Conservation (phyloP, 164 flowering plant species). For the grape (Vitis vinifera) region DNA sequence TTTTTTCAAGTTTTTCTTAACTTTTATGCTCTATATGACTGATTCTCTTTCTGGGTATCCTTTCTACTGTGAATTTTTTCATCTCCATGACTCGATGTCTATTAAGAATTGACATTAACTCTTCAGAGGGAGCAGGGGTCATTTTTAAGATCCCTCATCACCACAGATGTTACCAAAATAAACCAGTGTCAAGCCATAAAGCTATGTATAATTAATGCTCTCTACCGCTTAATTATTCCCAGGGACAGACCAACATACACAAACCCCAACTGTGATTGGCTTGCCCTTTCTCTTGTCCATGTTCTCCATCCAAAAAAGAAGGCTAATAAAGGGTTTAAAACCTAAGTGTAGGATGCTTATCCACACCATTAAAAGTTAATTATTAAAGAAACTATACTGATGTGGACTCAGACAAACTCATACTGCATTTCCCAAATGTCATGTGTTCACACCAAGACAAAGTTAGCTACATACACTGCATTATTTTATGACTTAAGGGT, state of each 20-base stretch:
- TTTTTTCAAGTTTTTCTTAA: no score
- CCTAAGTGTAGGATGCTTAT: slow-evolving; percentile 15
- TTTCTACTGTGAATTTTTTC: no score
- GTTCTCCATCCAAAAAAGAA: slow-evolving; percentile 1
- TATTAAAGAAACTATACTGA: slow-evolving; percentile 7
- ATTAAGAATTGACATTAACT: background rate
- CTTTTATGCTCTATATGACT: no score
- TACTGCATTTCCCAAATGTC: slow-evolving; percentile 1
- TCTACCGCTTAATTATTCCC: slow-evolving; percentile 7
- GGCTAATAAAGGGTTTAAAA: background rate
- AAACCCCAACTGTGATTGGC: slow-evolving; percentile 19
- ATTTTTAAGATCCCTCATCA: slow-evolving; percentile 1
- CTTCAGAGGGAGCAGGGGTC: slow-evolving; percentile 9
- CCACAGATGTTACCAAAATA: slow-evolving; percentile 7
- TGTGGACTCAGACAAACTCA: slow-evolving; percentile 11
- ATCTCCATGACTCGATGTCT: no score
- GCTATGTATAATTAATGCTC: slow-evolving; percentile 5
- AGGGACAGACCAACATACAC: slow-evolving; percentile 23
- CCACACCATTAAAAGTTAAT: slow-evolving; percentile 11
- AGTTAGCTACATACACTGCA: background rate
- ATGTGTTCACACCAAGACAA: background rate
- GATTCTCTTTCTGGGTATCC: no score
- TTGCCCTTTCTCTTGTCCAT: slow-evolving; percentile 17
- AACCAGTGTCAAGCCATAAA: slow-evolving; percentile 30
- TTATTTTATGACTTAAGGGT: background rate